Evolutionary conservation across 305 asterid species (phyloP).

Genomic region (Fraxinus baroniana): DNA sequence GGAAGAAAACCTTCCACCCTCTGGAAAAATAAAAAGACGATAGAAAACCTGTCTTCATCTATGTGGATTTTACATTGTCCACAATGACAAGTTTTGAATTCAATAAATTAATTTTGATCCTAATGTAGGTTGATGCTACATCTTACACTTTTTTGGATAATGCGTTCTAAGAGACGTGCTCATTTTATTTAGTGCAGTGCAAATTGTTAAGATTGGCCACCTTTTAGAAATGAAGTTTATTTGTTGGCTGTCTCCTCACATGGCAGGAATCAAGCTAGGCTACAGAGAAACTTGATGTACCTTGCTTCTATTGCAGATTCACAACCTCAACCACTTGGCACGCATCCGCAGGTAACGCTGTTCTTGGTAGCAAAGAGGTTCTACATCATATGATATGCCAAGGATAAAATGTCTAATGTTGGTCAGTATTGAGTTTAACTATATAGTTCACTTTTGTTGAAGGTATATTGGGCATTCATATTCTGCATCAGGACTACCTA

Average conservation of each 20-base stretch:
- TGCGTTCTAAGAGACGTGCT: not conserved
- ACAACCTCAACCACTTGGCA: slow-evolving; percentile 82
- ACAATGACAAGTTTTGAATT: not conserved
- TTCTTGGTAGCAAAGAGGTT: not conserved
- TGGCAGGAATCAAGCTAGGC: slow-evolving; percentile 77
- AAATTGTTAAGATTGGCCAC: not conserved
- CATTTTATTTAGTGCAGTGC: not conserved
- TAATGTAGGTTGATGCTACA: not conserved
- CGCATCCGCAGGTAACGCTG: slow-evolving; percentile 70
- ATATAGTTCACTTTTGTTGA: not conserved
- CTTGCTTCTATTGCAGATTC: slow-evolving; percentile 99
- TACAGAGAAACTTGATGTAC: slow-evolving; percentile 90
- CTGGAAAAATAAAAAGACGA: not conserved
- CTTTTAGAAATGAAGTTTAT: not conserved
- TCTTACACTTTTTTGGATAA: not conserved
- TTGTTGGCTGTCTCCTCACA: not conserved
- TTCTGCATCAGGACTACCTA: not conserved
- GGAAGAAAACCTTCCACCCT: not conserved
- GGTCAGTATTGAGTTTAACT: not conserved
- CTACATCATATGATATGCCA: not conserved
- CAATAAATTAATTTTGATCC: not conserved
- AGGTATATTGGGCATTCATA: not conserved
- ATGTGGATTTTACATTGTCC: not conserved
- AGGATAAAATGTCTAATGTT: not conserved
- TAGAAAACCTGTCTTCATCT: not conserved